Conservation (phyloP, 169 alveolate genomes). For the Cryptosporidium xiaoi region DNA sequence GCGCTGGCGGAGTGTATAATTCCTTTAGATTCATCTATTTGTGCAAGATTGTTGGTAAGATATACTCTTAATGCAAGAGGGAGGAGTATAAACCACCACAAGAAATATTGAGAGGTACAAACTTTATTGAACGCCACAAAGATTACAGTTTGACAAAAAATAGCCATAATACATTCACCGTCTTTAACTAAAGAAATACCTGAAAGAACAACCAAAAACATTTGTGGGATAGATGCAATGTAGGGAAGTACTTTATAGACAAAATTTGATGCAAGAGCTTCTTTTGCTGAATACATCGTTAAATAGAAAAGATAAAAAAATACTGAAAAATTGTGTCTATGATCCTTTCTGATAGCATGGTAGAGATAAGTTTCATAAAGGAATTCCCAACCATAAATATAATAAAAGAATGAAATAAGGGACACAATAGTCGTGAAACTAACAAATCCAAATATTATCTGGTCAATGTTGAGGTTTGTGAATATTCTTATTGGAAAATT, state of each 20-base stretch:
- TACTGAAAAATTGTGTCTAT: slow-evolving; percentile 96
- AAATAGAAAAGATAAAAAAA: slow-evolving; percentile 94
- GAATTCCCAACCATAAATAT: slow-evolving; percentile 91
- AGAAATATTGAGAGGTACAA: slow-evolving; percentile 92
- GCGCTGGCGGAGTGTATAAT: slow-evolving; percentile 36
- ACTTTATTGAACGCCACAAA: slow-evolving; percentile 96
- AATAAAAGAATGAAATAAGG: slow-evolving; percentile 82
- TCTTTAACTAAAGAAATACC: slow-evolving; percentile 82
- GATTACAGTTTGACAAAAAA: slow-evolving; percentile 87
- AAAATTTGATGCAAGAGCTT: slow-evolving; percentile 69
- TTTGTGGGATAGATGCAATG: slow-evolving; percentile 84
- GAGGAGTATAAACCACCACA: slow-evolving; percentile 89
- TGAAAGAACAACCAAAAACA: slow-evolving; percentile 77
- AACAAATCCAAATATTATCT: slow-evolving; percentile 81
- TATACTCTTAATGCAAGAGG: slow-evolving; percentile 83
- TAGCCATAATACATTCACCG: slow-evolving; percentile 79
- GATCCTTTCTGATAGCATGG: slow-evolving; percentile 95
- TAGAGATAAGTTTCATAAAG: slow-evolving; percentile 93
- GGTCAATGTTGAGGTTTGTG: slow-evolving; percentile 76
- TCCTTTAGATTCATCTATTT: slow-evolving; percentile 55
- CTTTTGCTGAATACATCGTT: slow-evolving; percentile 78
- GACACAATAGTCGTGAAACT: slow-evolving; percentile 83
- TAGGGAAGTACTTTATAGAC: slow-evolving; percentile 78
- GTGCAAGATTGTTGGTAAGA: slow-evolving; percentile 75
- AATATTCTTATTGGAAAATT: slow-evolving; percentile 58